Percentiles rank a stretch among this genome's conserved stretches.
phyloP scores from a whole-genome alignment of 257 asterid genomes.

The Jaltomata sinuosa region DNA sequence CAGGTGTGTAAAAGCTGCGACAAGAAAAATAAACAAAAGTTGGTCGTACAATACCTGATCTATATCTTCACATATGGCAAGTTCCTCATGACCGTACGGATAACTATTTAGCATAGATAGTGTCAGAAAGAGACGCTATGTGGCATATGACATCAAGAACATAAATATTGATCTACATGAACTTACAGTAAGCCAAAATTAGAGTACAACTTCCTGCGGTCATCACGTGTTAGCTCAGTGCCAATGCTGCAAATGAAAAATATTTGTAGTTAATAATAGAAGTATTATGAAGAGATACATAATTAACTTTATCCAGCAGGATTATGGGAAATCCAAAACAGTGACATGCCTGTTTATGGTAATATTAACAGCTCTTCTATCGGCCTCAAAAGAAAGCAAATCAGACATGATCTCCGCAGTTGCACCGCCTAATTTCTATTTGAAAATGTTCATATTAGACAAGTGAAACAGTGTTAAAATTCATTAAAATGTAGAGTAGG shows the following conservation, averaged over 20 bases:
- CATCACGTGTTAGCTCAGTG: slow-evolving; percentile 92
- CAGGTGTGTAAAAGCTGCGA: background rate
- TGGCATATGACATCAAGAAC: background rate
- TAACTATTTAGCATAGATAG: slow-evolving; percentile 33
- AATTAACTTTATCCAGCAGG: background rate
- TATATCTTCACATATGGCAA: slow-evolving; percentile 76
- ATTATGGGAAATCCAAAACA: background rate
- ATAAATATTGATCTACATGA: background rate
- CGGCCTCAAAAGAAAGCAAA: slow-evolving; percentile 88
- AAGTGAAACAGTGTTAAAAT: background rate
- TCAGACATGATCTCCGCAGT: slow-evolving; percentile 93
- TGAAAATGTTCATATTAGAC: slow-evolving; percentile 9
- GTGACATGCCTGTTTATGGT: slow-evolving; percentile 62
- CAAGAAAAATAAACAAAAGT: background rate
- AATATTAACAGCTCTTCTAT: slow-evolving; percentile 92
- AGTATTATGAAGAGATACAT: background rate
- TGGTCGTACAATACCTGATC: slow-evolving; percentile 53
- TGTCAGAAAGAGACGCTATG: background rate
- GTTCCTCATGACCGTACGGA: slow-evolving; percentile 95
- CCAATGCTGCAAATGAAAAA: slow-evolving; percentile 63
- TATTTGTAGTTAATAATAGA: background rate
- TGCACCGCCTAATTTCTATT: slow-evolving; percentile 88
- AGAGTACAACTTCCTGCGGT: slow-evolving; percentile 78
- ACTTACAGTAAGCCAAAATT: slow-evolving; percentile 91
- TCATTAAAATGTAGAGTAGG: background rate